Base-by-base conservation (phyloP, 305 asterid genomes). In the Fraxinus velutina region DNA sequence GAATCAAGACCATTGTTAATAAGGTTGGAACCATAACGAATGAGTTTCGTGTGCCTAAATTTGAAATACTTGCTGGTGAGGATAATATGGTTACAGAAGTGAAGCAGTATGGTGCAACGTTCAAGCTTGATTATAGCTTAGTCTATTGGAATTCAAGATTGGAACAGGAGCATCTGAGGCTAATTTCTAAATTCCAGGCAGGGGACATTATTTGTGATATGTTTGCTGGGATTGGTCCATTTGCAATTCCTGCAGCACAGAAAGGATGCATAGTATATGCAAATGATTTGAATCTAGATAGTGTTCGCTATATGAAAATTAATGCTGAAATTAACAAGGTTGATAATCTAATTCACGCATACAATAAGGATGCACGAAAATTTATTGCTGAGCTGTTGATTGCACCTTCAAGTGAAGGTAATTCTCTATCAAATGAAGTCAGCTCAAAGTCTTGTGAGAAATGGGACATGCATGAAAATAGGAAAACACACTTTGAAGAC, bases 181-280 rank as follows among this genome's bases (percentile, higher is more conserved):
- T 95, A 73, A 87, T 91, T 81, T 92, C 98, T 0, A 84, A 89
- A 84, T 95, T 95, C 89, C 87, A 78, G 88, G 79, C 90, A 2
- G 97, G 97, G 80, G 94, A 95, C 83, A 83, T 87, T 50, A 82
- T 95, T 74, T 95, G 97, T 76, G 99, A 95, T 82, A 93, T 95
- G 98, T 95, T 95, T 93, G 89, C 99, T 5, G 98, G 97, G 79
- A 90, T 93, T 86, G 99, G 99, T 82, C 99, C 99, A 42, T 95
- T 95, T 84, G 94, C 90, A 82, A 91, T 95, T 87, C 98, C 99
- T 34, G 99, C 99, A 21, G 96, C 98, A 73, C 98, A 92, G 81
- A 95, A 91, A 85, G 99, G 98, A 73, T 95, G 99, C 87, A 83
- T 82, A 30, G 99, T 95, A 21, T 92, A 86, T 81, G 99, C 98